Evolutionary conservation across 1,139 yeast species (phyloP), one percentile per base, ranked within the genome.

Genomic region (Blastobotrys indianensis): DNA sequence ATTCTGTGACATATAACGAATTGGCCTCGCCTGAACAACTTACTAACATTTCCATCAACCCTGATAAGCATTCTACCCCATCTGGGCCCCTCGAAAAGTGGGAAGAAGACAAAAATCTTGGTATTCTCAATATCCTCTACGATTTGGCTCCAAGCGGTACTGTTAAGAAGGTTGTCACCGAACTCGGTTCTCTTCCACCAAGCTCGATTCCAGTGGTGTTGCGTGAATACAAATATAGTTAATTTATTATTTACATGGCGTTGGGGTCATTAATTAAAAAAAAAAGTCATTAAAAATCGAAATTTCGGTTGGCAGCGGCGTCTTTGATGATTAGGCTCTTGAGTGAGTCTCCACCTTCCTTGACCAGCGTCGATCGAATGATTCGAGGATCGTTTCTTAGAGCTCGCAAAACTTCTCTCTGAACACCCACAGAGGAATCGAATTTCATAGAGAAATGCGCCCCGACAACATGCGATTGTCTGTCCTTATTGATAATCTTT

Each of bases 191-290:
- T 4, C 74, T 94, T 55, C 98, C 98, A 5, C 95, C 98, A 38
- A 85, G 95, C 7, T 87, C 97, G 1, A 97, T 92, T 50, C 98
- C 98, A 29, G 97, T 92, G 38, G 87, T 92, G 51, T 73, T 92
- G 58, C 79, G 97, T 67, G 98, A 92, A 65, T 92, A 92, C 66
- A 86, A 86, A 66, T 45, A 42, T 10, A 42, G 35, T 15, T 42
- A 42, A 13, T 11, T 32, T 11, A 13, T 7, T 32, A 12, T 16
- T 33, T 33, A 20, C 25, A 20, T 20, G 25, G 12, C 15, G 15
- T 31, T 4, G 15, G 12, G 33, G 33, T 31, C 33, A 31, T 31
- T 31, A 31, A 31, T 31, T 5, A 4, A 31, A 4, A n/a, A 4
- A 31, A 4, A 31, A 13, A n/a, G 25, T 20, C 25, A 7, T 20